Evolutionary conservation across 108 stramenopile species (phyloP), one percentile per base, ranked within the genome.

Genomic region (Pseudonitzschia pungens): DNA sequence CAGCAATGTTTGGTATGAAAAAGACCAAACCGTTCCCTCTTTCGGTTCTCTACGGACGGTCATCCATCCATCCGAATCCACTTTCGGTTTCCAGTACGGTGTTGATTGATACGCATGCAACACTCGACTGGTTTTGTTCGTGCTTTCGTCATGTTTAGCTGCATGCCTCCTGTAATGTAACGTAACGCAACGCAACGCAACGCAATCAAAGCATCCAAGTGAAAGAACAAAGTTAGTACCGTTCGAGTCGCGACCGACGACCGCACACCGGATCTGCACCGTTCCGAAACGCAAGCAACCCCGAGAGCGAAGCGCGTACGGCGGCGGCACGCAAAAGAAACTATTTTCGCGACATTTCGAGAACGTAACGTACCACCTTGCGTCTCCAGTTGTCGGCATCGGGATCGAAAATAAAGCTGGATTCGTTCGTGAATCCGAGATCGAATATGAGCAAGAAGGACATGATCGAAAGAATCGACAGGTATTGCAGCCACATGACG

Each of bases 301-400:
- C n/a, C n/a, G n/a, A n/a, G n/a, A n/a, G n/a, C n/a, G n/a, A n/a
- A n/a, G n/a, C n/a, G n/a, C n/a, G n/a, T n/a, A n/a, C n/a, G n/a
- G n/a, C n/a, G n/a, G n/a, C n/a, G n/a, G n/a, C n/a, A n/a, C n/a
- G n/a, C n/a, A n/a, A 18, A 48, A 18, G 18, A 18, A 48, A 43
- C 42, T 11, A 43, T 43, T 11, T 43, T 43, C 42, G 42, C n/a
- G n/a, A n/a, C n/a, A n/a, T n/a, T n/a, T n/a, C n/a, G n/a, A n/a
- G n/a, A n/a, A n/a, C n/a, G 26, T 16, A 44, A 83, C 83, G 24
- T 68, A 84, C 93, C 42, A 89, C 91, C 79, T 94, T 94, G 77
- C 93, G 88, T 84, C 93, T 82, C 93, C 93, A 94, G 70, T 94
- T 94, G 62, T 94, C 93, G 3, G 93, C 93, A 91, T 95, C 93